Percentiles rank a stretch among this genome's conserved stretches.
phyloP scores from a whole-genome alignment of 208 protist genomes.

The Leishmania lainsoni region DNA sequence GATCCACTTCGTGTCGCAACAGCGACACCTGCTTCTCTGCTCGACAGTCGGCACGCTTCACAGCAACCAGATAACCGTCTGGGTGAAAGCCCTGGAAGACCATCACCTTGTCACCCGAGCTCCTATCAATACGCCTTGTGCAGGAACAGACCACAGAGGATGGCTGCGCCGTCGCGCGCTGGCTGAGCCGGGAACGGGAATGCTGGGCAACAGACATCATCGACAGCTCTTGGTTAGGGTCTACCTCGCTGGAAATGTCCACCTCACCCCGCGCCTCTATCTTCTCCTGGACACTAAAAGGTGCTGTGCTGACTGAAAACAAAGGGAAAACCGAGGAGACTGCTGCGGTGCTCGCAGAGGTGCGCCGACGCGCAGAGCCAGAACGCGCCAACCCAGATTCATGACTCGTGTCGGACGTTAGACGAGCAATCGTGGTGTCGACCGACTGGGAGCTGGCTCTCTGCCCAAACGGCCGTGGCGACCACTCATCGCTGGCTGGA shows the following conservation, averaged over 20 bases:
- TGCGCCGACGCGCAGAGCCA: background rate
- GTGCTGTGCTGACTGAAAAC: background rate
- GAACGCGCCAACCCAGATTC: constrained; percentile 3
- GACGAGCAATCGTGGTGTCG: background rate
- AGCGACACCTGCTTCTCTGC: constrained; percentile 32
- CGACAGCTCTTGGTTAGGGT: constrained; percentile 21
- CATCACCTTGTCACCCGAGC: background rate
- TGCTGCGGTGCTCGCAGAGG: constrained; percentile 5
- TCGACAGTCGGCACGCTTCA: constrained; percentile 46
- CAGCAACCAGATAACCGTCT: constrained; percentile 56
- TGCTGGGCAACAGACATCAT: constrained; percentile 25
- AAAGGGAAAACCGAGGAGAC: constrained; percentile 4
- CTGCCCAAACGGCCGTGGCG: background rate
- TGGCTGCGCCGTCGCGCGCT: constrained; percentile 3
- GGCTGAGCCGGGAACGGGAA: constrained; percentile 16
- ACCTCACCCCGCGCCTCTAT: background rate
- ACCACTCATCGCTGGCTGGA: background rate
- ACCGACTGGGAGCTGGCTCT: background rate
- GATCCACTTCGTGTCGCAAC: constrained; percentile 54
- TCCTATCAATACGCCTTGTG: constrained; percentile 17
- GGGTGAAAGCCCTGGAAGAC: constrained; percentile 34
- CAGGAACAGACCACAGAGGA: constrained; percentile 20
- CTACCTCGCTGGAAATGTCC: constrained; percentile 3
- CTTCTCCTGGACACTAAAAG: background rate
- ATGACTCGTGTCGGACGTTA: background rate